phyloP scores from a whole-genome alignment of 2,329 filamentous ascomycete genomes.

The Neopestalotiopsis rosae region DNA sequence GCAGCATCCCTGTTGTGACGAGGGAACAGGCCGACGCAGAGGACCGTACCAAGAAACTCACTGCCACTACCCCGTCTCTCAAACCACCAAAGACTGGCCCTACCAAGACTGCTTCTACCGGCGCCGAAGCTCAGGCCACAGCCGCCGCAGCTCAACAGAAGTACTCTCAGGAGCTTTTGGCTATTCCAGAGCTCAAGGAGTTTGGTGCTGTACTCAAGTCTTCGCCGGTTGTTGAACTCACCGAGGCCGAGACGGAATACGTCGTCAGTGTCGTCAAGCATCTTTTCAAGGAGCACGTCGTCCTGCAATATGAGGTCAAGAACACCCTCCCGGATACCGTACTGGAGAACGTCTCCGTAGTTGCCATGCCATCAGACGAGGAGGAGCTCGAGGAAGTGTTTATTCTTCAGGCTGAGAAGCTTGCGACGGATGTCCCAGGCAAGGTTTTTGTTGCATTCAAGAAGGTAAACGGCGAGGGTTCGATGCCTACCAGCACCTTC shows the following conservation, averaged over 20 bases:
- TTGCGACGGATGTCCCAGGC: constrained; percentile 84
- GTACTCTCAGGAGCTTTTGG: constrained; percentile 84
- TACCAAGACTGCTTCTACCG: constrained; percentile 70
- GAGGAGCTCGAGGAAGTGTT: constrained; percentile 90
- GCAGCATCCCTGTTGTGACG: constrained; percentile 89
- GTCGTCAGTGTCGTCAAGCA: constrained; percentile 94
- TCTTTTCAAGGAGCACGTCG: constrained; percentile 95
- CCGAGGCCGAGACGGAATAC: constrained; percentile 97
- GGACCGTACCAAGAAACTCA: constrained; percentile 96
- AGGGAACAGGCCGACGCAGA: constrained; percentile 95
- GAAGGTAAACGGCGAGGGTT: constrained; percentile 75
- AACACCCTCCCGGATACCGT: constrained; percentile 94
- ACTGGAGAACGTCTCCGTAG: constrained; percentile 85
- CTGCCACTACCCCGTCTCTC: constrained; percentile 87
- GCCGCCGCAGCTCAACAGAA: constrained; percentile 84
- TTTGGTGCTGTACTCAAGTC: constrained; percentile 95
- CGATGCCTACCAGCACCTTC: constrained; percentile 82
- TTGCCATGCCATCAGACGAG: constrained; percentile 79
- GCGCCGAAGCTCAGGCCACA: constrained; percentile 76
- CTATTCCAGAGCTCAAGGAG: constrained; percentile 88
- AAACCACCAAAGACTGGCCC: constrained; percentile 87
- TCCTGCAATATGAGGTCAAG: constrained; percentile 96
- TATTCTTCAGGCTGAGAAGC: constrained; percentile 85
- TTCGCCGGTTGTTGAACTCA: constrained; percentile 83
- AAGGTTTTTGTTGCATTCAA: constrained; percentile 96